phyloP scores from a whole-genome alignment of 1,139 yeast species.

The Geotrichum fermentans region DNA sequence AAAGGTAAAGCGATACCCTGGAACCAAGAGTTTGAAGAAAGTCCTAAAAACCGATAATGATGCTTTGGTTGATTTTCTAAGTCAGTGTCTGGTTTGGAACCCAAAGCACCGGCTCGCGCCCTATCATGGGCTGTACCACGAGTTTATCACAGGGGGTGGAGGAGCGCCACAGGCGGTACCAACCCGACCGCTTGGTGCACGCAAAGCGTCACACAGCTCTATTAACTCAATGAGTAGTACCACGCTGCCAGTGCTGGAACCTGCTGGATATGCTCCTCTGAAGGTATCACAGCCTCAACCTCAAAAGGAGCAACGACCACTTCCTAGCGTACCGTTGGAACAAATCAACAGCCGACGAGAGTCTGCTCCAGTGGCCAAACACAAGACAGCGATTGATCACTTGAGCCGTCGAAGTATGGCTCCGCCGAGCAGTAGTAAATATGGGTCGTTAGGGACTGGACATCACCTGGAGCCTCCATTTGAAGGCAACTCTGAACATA shows the following conservation, averaged over 20 bases:
- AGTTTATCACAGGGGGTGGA: constrained; percentile 37
- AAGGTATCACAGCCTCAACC: background rate
- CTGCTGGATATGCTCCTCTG: background rate
- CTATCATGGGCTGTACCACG: constrained; percentile 44
- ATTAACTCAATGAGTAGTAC: constrained; percentile 97
- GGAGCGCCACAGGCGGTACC: constrained; percentile 1
- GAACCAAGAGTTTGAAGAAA: constrained; percentile 30
- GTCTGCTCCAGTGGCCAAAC: constrained; percentile 4
- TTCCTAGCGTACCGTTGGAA: constrained; percentile 17
- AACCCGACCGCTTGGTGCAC: background rate
- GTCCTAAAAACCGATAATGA: constrained; percentile 30
- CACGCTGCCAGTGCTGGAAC: constrained; percentile 69
- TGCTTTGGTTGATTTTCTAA: constrained; percentile 41
- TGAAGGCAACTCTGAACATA: too few relatives aligned
- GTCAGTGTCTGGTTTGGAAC: constrained; percentile 48
- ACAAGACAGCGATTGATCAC: background rate
- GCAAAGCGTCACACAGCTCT: constrained; percentile 50
- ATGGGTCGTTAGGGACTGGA: too few relatives aligned
- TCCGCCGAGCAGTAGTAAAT: background rate
- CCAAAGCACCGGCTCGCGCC: constrained; percentile 47
- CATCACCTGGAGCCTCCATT: too few relatives aligned
- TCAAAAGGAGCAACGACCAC: constrained; percentile 10
- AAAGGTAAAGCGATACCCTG: constrained; percentile 37
- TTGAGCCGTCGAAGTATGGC: background rate
- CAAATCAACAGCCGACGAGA: too few relatives aligned